phyloP scores from a whole-genome alignment of 1,284 basidiomycete species.

The Cryptococcus floricola region DNA sequence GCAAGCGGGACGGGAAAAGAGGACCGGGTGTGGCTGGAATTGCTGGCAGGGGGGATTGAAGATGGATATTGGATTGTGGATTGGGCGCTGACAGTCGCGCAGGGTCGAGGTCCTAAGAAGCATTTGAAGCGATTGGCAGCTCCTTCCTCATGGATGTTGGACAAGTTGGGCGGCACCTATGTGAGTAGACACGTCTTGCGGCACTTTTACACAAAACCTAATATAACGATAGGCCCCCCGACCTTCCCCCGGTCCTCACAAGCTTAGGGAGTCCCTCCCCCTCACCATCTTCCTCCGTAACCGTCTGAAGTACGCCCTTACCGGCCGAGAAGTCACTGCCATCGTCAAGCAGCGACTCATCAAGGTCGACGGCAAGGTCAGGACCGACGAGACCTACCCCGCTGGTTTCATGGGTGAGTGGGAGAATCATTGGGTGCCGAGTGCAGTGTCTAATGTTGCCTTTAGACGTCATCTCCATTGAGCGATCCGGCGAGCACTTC shows the following conservation, averaged over 20 bases:
- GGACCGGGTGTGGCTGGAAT: not conserved
- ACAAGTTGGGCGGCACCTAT: slow-evolving; percentile 97
- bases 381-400: slow-evolving; percentile 96
- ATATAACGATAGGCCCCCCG: slow-evolving; percentile 68
- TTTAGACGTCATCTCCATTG: slow-evolving; percentile 90
- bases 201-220: not conserved
- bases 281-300: slow-evolving; percentile 96
- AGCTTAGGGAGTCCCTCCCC: slow-evolving; percentile 94
- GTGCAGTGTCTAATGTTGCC: not conserved
- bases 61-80: not conserved
- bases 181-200: slow-evolving; percentile 55
- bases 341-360: slow-evolving; percentile 96
- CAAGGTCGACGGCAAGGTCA: slow-evolving; percentile 98
- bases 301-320: slow-evolving; percentile 98
- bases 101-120: slow-evolving; percentile 97
- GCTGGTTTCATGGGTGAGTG: slow-evolving; percentile 92
- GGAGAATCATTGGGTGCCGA: not conserved
- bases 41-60: not conserved
- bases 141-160: slow-evolving; percentile 99
- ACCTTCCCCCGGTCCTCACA: slow-evolving; percentile 97
- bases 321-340: slow-evolving; percentile 87
- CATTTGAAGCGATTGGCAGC: slow-evolving; percentile 97
- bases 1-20: not conserved
- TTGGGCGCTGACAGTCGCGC: slow-evolving; percentile 1
- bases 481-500: slow-evolving; percentile 99